Conservation (phyloP, 257 asterid species). For the Anisodus acutangulus region DNA sequence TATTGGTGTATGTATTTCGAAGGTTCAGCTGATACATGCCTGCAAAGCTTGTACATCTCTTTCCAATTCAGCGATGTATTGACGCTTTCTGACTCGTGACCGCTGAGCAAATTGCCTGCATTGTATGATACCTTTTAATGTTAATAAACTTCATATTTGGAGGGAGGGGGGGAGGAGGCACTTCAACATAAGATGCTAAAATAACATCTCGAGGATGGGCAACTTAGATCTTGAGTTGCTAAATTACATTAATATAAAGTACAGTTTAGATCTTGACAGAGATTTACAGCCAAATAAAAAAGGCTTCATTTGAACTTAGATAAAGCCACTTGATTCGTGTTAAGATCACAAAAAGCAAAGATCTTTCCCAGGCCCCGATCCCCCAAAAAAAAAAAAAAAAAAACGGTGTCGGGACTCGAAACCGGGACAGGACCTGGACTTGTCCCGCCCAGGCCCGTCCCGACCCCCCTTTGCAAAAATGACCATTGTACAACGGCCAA, state of each 20-base stretch:
- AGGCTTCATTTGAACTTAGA: not conserved
- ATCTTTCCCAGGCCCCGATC: not conserved
- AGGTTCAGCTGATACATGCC: conserved; percentile 54
- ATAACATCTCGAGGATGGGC: not conserved
- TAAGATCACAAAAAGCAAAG: not conserved
- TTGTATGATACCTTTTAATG: conserved; percentile 29
- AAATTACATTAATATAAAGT: not conserved
- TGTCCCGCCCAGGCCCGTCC: too few species aligned
- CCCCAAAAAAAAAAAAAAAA: too few species aligned
- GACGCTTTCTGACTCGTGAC: conserved; percentile 92
- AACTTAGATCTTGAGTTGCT: not conserved
- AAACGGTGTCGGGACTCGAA: too few species aligned
- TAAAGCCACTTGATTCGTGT: not conserved
- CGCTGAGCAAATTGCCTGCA: conserved; percentile 99
- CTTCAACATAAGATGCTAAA: not conserved
- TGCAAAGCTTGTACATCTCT: conserved; percentile 89
- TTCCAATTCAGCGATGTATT: conserved; percentile 93
- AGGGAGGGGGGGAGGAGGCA: not conserved
- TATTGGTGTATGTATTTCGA: conserved; percentile 17
- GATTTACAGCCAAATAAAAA: not conserved
- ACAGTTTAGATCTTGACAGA: not conserved
- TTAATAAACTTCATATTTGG: conserved; percentile 26
- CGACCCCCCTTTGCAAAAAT: too few species aligned
- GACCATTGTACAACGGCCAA: too few species aligned
- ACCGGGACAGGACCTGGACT: too few species aligned